Base-by-base conservation (phyloP, 140 eudicot genomes). In the Cichorium intybus region DNA sequence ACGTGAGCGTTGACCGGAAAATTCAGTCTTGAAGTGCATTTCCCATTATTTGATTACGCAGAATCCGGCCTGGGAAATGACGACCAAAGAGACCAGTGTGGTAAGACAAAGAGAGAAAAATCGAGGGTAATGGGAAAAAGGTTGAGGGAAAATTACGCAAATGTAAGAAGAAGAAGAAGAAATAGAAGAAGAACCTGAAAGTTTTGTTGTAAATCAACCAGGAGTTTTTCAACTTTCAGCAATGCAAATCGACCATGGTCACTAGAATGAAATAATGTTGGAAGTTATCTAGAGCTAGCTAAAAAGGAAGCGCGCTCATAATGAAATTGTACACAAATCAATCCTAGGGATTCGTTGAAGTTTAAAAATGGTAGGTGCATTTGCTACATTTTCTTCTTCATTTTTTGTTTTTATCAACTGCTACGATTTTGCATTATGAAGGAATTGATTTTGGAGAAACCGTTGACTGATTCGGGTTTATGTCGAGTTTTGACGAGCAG, bases 21-120 rank as follows among this genome's bases (percentile, higher is more conserved):
- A n/a, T n/a, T n/a, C n/a, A n/a, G n/a, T n/a, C n/a, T n/a, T n/a
- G n/a, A n/a, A n/a, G n/a, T n/a, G n/a, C n/a, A n/a, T n/a, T n/a
- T n/a, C n/a, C n/a, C n/a, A n/a, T n/a, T n/a, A n/a, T n/a, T n/a
- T n/a, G n/a, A n/a, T 81, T 16, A 88, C 87, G 67, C 99, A 92
- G 64, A 92, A 92, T 1, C 99, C 99, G 14, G 97, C 88, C 21
- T 92, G 97, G 4, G 99, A 92, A 0, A 92, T 79, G 0, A 88
- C 78, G 18, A 92, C 99, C 99, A 47, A 62, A 35, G 43, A 37
- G 43, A 69, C 61, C 60, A 45, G 51, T 59, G 26, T 50, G 53
- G 73, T 35, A 16, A 29, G 45, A 51, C 4, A 37, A 39, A 29
- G 52, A 69, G 26, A 62, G 67, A 71, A 79, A 74, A 23, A 52